Conservation (phyloP, 2,329 filamentous ascomycete species). For the Sarocladiaceae sp. region DNA sequence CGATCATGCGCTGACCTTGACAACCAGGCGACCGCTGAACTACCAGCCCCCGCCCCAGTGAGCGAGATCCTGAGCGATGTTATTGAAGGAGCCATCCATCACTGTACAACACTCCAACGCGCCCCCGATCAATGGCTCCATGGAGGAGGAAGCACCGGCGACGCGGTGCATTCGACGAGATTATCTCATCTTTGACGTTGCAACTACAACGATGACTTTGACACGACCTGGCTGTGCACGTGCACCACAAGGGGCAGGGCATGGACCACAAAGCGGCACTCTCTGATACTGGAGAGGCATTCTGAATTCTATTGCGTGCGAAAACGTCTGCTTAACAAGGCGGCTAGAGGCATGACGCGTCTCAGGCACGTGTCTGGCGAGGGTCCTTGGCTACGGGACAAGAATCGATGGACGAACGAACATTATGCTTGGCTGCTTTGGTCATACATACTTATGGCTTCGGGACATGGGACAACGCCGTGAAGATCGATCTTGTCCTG, state of each 20-base stretch:
- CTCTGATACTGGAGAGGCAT: neutral
- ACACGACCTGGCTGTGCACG: neutral
- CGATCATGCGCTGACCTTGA: neutral
- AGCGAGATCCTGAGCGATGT: constrained; percentile 11
- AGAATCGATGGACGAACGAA: no score
- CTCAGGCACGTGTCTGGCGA: no score
- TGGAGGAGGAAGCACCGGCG: neutral
- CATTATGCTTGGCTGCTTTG: no score
- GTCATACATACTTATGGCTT: no score
- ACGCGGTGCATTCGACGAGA: neutral
- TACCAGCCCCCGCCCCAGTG: constrained; percentile 71
- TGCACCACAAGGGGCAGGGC: neutral
- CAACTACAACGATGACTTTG: neutral
- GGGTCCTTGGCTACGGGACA: no score
- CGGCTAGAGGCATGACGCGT: neutral
- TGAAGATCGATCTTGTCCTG: no score
- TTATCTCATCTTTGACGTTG: neutral
- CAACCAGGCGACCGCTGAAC: constrained; percentile 77
- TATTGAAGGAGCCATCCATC: neutral
- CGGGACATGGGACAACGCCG: no score
- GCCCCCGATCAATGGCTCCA: neutral
- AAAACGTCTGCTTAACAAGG: no score
- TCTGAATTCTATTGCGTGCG: neutral
- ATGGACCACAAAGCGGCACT: no score
- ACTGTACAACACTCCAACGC: constrained; percentile 18